These are phyloP conservation scores for Penicillium samsonianum DNA, from an alignment of 495 filamentous ascomycete genomes.

Conservation along the genomic window DNA sequence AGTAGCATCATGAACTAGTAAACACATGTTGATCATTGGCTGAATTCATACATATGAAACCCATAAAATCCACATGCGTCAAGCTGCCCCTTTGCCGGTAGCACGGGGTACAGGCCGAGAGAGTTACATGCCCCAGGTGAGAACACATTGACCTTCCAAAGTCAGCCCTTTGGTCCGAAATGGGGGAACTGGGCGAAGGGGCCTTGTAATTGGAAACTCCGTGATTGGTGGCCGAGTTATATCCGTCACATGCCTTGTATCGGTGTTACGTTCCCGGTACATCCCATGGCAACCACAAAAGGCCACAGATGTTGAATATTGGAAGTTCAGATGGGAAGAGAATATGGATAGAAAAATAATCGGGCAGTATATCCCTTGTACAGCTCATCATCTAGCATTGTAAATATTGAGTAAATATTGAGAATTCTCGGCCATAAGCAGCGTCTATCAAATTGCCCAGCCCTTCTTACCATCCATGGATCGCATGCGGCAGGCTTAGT, in stretches of 20 bases:
- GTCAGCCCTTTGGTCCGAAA: constrained; percentile 26
- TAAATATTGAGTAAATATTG: background rate
- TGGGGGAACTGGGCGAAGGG: constrained; percentile 9
- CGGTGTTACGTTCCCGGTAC: constrained; percentile 17
- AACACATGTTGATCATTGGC: constrained; percentile 2
- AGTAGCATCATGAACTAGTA: background rate
- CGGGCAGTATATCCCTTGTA: background rate
- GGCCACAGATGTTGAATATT: background rate
- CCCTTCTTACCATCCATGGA: constrained; percentile 19
- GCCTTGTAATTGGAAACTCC: constrained; percentile 25
- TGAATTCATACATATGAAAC: background rate
- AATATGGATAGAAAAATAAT: background rate
- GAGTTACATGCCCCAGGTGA: constrained; percentile 1
- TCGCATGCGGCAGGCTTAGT: constrained; percentile 30
- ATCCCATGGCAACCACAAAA: background rate
- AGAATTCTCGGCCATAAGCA: constrained; percentile 1
- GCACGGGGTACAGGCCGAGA: constrained; percentile 18
- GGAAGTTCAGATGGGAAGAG: constrained; percentile 1
- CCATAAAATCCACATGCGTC: constrained; percentile 16
- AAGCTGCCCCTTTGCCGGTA: background rate
- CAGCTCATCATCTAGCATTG: background rate
- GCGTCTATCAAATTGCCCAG: constrained; percentile 13
- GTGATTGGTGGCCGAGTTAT: constrained; percentile 28
- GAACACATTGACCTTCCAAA: constrained; percentile 7
- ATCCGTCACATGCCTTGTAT: constrained; percentile 36